These are phyloP conservation scores for Monilinia fructigena DNA, from an alignment of 2,329 filamentous ascomycete genomes.

Conservation along the genomic window DNA sequence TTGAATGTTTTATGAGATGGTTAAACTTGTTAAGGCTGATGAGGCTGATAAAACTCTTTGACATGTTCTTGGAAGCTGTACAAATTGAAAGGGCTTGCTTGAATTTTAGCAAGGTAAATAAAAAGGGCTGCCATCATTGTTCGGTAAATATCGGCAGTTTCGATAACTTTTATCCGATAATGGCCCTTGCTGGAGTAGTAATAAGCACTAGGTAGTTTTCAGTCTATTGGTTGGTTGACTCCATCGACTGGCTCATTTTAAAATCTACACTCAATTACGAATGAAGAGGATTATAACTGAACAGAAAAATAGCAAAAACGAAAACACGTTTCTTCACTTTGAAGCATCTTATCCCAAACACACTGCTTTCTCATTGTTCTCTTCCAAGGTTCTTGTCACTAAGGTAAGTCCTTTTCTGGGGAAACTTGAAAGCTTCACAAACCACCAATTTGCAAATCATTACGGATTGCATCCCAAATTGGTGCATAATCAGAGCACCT, in stretches of 20 bases:
- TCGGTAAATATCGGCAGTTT: neutral
- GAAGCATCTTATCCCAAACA: too few species aligned
- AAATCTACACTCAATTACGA: too few species aligned
- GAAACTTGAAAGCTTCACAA: neutral
- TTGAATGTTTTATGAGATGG: neutral
- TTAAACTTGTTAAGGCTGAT: conserved; percentile 19
- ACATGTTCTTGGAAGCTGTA: conserved; percentile 14
- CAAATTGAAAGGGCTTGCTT: conserved; percentile 14
- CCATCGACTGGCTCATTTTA: too few species aligned
- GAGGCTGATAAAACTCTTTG: conserved; percentile 22
- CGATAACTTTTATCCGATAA: conserved; percentile 16
- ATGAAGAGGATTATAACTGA: too few species aligned
- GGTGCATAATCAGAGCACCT: conserved; percentile 3
- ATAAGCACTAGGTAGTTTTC: too few species aligned
- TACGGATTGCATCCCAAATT: conserved; percentile 13
- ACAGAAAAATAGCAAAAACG: too few species aligned
- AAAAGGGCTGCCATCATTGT: conserved; percentile 1
- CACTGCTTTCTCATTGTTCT: too few species aligned
- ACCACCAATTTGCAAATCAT: neutral
- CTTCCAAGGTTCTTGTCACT: neutral
- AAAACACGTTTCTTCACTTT: too few species aligned
- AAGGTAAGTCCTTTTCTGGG: neutral
- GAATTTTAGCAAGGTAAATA: conserved; percentile 18
- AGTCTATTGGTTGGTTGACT: too few species aligned
- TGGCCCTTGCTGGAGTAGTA: neutral